These are phyloP conservation scores for Penicillium samsonianum DNA, from an alignment of 495 filamentous ascomycete species.

Conservation along the genomic window DNA sequence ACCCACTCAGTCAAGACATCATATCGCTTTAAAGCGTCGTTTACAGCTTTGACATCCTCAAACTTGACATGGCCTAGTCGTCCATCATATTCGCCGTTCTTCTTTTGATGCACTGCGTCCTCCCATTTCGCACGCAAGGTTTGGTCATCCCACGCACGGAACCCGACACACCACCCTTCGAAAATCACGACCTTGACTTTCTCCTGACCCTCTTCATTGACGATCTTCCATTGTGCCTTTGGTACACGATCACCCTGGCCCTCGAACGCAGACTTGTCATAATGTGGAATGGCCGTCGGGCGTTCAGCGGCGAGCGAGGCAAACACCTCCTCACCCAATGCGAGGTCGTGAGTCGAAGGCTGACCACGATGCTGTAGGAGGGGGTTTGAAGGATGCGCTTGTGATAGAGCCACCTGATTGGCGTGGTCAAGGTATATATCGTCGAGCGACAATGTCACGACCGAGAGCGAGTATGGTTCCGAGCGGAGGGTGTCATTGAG, in stretches of 20 bases:
- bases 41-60: slow-evolving; percentile 71
- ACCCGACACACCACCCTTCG: slow-evolving; percentile 93
- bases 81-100: slow-evolving; percentile 42
- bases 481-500: slow-evolving; percentile 65
- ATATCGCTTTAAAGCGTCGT: slow-evolving; percentile 68
- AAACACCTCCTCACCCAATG: slow-evolving; percentile 64
- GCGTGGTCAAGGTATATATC: slow-evolving; percentile 82
- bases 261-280: slow-evolving; percentile 78
- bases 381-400: slow-evolving; percentile 64
- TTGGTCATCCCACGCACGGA: slow-evolving; percentile 60
- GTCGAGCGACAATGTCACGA: slow-evolving; percentile 82
- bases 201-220: slow-evolving; percentile 57
- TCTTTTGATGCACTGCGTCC: slow-evolving; percentile 48
- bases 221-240: slow-evolving; percentile 56
- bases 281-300: slow-evolving; percentile 67
- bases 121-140: slow-evolving; percentile 61
- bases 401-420: slow-evolving; percentile 67
- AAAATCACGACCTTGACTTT: slow-evolving; percentile 68
- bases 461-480: slow-evolving; percentile 67
- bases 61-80: slow-evolving; percentile 60
- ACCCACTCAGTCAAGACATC: slow-evolving; percentile 68
- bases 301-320: slow-evolving; percentile 53
- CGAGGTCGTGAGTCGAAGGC: slow-evolving; percentile 81
- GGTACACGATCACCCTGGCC: slow-evolving; percentile 79
- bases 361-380: slow-evolving; percentile 83